phyloP scores from a whole-genome alignment of 2,329 filamentous ascomycete species.

The Paraconiothyrium sp. region DNA sequence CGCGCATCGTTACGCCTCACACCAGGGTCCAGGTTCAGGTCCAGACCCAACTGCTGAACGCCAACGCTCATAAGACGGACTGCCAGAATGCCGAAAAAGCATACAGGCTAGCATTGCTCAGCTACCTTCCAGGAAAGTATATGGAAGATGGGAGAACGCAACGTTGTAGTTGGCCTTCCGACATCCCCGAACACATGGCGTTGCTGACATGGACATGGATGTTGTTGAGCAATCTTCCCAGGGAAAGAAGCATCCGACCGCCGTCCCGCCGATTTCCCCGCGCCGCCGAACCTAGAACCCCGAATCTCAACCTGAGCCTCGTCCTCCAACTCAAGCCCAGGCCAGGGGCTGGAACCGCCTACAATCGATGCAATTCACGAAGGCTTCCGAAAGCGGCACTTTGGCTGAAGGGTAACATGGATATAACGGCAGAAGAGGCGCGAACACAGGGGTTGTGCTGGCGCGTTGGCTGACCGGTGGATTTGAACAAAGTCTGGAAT shows the following conservation, averaged over 20 bases:
- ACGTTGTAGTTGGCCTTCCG: neutral
- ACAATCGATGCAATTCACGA: slow-evolving; percentile 2
- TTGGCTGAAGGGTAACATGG: neutral
- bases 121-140: neutral
- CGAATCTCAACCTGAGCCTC: slow-evolving; percentile 6
- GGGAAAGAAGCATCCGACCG: neutral
- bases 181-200: neutral
- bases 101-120: neutral
- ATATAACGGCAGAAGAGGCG: neutral
- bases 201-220: neutral
- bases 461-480: slow-evolving; percentile 1
- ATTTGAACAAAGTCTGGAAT: slow-evolving; percentile 8
- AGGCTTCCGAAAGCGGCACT: slow-evolving; percentile 8
- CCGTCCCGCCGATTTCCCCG: slow-evolving; percentile 1
- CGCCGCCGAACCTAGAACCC: neutral
- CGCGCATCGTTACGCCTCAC: too few relatives aligned
- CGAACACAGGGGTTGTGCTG: neutral
- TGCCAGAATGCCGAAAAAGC: neutral
- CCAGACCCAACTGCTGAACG: neutral
- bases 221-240: neutral
- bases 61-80: neutral
- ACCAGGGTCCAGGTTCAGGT: too few relatives aligned
- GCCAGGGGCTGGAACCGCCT: slow-evolving; percentile 5
- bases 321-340: slow-evolving; percentile 1
- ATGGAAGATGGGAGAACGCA: neutral